Conservation (phyloP, 768 basidiomycete species). For the Lentinus tigrinus region DNA sequence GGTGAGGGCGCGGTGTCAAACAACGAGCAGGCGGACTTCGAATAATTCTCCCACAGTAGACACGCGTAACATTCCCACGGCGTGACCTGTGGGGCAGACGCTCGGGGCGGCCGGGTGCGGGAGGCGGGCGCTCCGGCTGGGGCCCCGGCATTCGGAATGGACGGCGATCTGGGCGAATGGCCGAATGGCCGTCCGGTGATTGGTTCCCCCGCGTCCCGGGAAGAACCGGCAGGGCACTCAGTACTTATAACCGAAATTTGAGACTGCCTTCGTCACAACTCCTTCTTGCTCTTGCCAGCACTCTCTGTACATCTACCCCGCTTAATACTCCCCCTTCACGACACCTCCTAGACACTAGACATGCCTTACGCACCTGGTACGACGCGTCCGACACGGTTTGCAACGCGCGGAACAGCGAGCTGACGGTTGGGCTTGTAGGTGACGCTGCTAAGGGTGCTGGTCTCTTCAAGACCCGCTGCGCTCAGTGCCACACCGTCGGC, state of each 20-base stretch:
- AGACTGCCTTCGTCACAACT: slow-evolving; percentile 17
- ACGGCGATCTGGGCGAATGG: neutral
- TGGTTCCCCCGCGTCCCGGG: slow-evolving; percentile 23
- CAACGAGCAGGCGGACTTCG: slow-evolving; percentile 21
- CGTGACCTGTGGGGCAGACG: slow-evolving; percentile 5
- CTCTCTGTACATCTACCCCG: slow-evolving; percentile 18
- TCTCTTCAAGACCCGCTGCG: slow-evolving; percentile 95
- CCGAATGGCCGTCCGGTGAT: slow-evolving; percentile 22
- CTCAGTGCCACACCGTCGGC: slow-evolving; percentile 89
- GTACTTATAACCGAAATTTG: slow-evolving; percentile 27
- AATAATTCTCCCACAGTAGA: slow-evolving; percentile 24
- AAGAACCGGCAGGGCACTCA: slow-evolving; percentile 21
- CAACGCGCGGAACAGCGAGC: neutral
- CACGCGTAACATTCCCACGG: slow-evolving; percentile 22
- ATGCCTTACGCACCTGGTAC: slow-evolving; percentile 47
- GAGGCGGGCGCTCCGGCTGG: neutral
- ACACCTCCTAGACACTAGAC: slow-evolving; percentile 27
- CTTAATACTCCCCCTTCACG: slow-evolving; percentile 21
- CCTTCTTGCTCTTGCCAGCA: slow-evolving; percentile 7
- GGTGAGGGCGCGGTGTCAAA: slow-evolving; percentile 23
- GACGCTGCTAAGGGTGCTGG: slow-evolving; percentile 87
- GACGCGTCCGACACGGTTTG: slow-evolving; percentile 16
- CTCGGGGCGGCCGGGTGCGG: neutral
- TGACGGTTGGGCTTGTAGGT: slow-evolving; percentile 43
- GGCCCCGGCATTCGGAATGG: neutral